Evolutionary conservation across 768 basidiomycete species (phyloP), one percentile per base, ranked within the genome.

Genomic region (Lactarius psammicola): DNA sequence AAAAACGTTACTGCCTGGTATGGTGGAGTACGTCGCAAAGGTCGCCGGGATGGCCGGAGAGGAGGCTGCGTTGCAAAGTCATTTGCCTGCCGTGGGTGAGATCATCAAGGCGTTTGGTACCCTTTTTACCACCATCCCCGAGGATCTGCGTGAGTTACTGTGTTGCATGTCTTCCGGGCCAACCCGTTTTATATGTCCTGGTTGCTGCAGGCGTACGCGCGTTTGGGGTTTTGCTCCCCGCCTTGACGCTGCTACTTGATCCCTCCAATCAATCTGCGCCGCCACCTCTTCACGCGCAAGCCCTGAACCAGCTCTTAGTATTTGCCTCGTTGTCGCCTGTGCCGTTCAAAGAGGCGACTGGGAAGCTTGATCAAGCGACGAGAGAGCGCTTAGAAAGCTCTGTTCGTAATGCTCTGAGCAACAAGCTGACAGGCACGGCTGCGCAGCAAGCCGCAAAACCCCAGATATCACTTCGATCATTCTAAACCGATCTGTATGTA

Each of bases 1-100:
- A 8, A 81, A 85, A 56, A 80, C 90, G 51, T 79, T 98, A 18
- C 74, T 98, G 5, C 93, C 95, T 0, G 88, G 87, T 1, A 77
- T 96, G 65, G 85, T 98, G n/a, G 87, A 87, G 67, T 92, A 87
- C 71, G 77, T 95, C 31, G 88, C 89, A 11, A 87, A 83, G 65
- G 80, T 88, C 38, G 85, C 90, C 0, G 84, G 85, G 1, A 76
- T 79, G 17, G 78, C 85, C n/a, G 83, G 82, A 63, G 87, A 90
- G 54, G 81, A 80, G 8, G 77, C 79, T 0, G 73, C 87, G 30
- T 76, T 81, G 0, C 87, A 90, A 44, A 70, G 78, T n/a, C 84
- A 88, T 30, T 75, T 81, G 15, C 80, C 84, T 17, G 88, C 87
- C 2, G 78, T 92, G 1, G 85, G 85, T 8, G 95, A 98, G 75